A percentile compares a stretch with the other conserved stretches of the same genome.
These are phyloP conservation scores for Solanum chilense DNA, from an alignment of 257 asterid genomes.

Conservation along the genomic window DNA sequence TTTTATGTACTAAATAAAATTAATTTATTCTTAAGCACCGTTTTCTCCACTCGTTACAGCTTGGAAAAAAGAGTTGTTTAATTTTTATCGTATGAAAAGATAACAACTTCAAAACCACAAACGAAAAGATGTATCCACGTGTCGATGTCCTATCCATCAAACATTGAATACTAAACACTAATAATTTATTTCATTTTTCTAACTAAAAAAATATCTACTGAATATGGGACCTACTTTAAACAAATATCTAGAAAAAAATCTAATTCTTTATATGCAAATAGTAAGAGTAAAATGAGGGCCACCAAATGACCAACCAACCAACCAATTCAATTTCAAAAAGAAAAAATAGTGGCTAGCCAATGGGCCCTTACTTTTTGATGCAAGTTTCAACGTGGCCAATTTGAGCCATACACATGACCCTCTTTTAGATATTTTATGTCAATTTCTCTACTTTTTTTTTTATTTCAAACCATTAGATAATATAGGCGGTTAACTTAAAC, in stretches of 20 bases:
- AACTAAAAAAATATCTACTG: slow-evolving; percentile 42
- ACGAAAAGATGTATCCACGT: slow-evolving; percentile 46
- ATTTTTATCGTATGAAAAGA: not conserved
- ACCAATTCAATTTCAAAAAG: not conserved
- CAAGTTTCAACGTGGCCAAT: slow-evolving; percentile 36
- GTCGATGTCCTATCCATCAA: slow-evolving; percentile 34
- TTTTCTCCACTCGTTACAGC: not conserved
- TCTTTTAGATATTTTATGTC: slow-evolving; percentile 38
- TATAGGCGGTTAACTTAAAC: slow-evolving; percentile 20
- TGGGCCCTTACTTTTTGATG: slow-evolving; percentile 21
- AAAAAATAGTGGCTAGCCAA: not conserved
- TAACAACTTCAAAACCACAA: slow-evolving; percentile 44
- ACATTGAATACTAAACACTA: slow-evolving; percentile 5
- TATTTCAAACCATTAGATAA: slow-evolving; percentile 37
- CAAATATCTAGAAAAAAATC: slow-evolving; percentile 6
- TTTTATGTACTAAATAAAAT: not conserved
- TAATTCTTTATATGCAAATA: not conserved
- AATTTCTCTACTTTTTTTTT: not conserved
- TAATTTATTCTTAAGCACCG: not conserved
- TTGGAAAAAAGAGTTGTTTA: not conserved
- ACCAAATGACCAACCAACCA: not conserved
- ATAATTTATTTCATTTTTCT: not conserved
- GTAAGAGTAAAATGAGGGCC: not conserved
- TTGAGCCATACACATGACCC: slow-evolving; percentile 32
- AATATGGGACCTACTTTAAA: slow-evolving; percentile 14